phyloP scores from a whole-genome alignment of 2,329 filamentous ascomycete genomes.

The Cladophialophora psammophila region DNA sequence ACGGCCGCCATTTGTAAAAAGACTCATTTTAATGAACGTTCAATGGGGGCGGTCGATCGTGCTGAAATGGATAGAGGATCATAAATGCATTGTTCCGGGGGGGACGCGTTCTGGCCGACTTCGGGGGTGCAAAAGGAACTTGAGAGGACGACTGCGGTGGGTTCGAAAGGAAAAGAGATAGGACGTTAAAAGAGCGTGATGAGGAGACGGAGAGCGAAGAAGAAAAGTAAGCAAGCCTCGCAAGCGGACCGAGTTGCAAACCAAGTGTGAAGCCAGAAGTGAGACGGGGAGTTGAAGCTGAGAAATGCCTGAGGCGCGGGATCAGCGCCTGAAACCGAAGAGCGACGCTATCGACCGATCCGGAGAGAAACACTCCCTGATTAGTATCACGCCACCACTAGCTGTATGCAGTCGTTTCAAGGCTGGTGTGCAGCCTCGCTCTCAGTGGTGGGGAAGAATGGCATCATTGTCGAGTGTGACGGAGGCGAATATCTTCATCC shows the following conservation, averaged over 20 bases:
- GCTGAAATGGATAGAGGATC: not conserved
- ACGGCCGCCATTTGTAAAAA: conserved; percentile 7
- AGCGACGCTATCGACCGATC: conserved; percentile 11
- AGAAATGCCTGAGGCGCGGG: conserved; percentile 11
- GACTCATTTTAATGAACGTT: conserved; percentile 14
- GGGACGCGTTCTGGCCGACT: not conserved
- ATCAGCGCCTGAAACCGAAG: conserved; percentile 18
- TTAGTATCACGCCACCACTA: conserved; percentile 14
- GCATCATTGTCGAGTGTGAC: not conserved
- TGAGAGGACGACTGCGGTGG: not conserved
- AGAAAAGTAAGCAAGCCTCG: not conserved
- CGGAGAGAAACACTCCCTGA: not conserved
- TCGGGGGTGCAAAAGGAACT: not conserved
- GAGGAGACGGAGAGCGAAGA: conserved; percentile 4
- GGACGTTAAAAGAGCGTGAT: conserved; percentile 15
- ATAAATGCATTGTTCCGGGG: conserved; percentile 12
- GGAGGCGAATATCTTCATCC: too few relatives aligned
- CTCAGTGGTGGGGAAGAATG: not conserved
- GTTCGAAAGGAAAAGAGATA: not conserved
- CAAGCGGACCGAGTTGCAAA: conserved; percentile 20
- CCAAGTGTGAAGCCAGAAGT: not conserved
- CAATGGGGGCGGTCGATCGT: not conserved
- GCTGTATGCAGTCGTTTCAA: not conserved
- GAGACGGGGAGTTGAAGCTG: conserved; percentile 20
- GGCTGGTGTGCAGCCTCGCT: not conserved